Conservation (phyloP, 768 basidiomycete species). For the Gymnopilus dilepis region DNA sequence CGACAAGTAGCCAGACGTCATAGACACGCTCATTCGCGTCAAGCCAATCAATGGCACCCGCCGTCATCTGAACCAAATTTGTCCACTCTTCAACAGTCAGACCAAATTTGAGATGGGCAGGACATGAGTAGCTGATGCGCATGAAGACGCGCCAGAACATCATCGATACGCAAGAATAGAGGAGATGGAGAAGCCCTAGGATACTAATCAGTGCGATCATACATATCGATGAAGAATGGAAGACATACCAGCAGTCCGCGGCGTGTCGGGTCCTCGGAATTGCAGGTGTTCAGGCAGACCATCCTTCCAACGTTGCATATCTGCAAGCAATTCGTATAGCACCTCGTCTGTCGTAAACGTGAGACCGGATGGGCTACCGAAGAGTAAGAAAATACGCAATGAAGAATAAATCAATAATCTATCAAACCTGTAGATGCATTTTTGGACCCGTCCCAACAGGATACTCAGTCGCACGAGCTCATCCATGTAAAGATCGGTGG, state of each 20-base stretch:
- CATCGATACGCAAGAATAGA: conserved; percentile 91
- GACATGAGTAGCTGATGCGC: conserved; percentile 93
- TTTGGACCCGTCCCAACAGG: conserved; percentile 88
- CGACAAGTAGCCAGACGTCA: conserved; percentile 86
- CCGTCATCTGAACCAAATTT: conserved; percentile 70
- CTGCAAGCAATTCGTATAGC: conserved; percentile 63
- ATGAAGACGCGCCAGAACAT: conserved; percentile 99
- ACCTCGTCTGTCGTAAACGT: conserved; percentile 84
- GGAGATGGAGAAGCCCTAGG: conserved; percentile 83
- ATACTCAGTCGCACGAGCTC: conserved; percentile 93
- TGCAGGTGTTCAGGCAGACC: conserved; percentile 78
- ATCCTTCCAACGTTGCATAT: conserved; percentile 79
- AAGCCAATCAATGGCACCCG: conserved; percentile 90
- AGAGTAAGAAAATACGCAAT: conserved; percentile 2
- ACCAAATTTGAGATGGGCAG: conserved; percentile 86
- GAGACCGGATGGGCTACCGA: conserved; percentile 80
- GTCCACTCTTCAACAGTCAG: conserved; percentile 84
- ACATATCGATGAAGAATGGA: neutral
- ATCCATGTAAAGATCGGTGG: conserved; percentile 80
- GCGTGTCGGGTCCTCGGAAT: conserved; percentile 74
- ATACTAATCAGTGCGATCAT: conserved; percentile 10
- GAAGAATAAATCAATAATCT: neutral
- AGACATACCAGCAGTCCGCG: conserved; percentile 68
- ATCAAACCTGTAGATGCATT: conserved; percentile 86
- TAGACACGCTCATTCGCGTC: conserved; percentile 79